Evolutionary conservation across 495 filamentous ascomycete species (phyloP).

Genomic region (Penicillium soppii): DNA sequence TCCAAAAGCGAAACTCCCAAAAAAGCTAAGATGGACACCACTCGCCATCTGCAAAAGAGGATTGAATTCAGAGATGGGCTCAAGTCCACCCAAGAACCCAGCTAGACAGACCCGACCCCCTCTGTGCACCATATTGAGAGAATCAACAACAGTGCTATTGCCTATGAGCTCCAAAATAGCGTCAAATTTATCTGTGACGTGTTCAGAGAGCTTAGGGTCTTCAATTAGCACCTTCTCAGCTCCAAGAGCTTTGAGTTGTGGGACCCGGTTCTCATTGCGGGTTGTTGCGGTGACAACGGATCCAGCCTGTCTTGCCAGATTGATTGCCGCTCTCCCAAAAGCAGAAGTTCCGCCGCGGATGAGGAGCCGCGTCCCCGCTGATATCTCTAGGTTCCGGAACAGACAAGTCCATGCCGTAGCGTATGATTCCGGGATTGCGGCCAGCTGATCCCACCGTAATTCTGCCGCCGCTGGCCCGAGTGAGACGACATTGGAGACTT

Average conservation of each 20-base stretch:
- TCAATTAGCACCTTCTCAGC: constrained; percentile 29
- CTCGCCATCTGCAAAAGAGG: constrained; percentile 46
- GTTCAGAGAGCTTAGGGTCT: constrained; percentile 14
- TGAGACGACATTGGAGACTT: constrained; percentile 34
- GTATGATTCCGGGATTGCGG: constrained; percentile 45
- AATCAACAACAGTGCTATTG: constrained; percentile 43
- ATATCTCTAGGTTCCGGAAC: constrained; percentile 35
- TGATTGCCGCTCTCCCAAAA: constrained; percentile 42
- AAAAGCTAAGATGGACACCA: constrained; percentile 53
- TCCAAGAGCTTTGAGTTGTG: constrained; percentile 28
- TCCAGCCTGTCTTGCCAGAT: constrained; percentile 42
- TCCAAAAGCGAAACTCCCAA: constrained; percentile 43
- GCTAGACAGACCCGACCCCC: constrained; percentile 43
- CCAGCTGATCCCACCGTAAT: constrained; percentile 40
- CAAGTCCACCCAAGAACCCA: constrained; percentile 47
- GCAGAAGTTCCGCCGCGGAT: constrained; percentile 46
- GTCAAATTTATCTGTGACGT: constrained; percentile 31
- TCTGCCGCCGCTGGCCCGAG: constrained; percentile 20
- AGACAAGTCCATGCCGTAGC: constrained; percentile 45
- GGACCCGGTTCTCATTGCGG: constrained; percentile 26
- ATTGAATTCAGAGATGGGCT: constrained; percentile 46
- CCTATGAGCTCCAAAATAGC: constrained; percentile 44
- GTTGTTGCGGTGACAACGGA: constrained; percentile 41
- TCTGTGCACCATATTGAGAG: constrained; percentile 28
- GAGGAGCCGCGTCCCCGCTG: constrained; percentile 32